phyloP scores from a whole-genome alignment of 2,329 filamentous ascomycete species.

The Curvularia hawaiiensis region DNA sequence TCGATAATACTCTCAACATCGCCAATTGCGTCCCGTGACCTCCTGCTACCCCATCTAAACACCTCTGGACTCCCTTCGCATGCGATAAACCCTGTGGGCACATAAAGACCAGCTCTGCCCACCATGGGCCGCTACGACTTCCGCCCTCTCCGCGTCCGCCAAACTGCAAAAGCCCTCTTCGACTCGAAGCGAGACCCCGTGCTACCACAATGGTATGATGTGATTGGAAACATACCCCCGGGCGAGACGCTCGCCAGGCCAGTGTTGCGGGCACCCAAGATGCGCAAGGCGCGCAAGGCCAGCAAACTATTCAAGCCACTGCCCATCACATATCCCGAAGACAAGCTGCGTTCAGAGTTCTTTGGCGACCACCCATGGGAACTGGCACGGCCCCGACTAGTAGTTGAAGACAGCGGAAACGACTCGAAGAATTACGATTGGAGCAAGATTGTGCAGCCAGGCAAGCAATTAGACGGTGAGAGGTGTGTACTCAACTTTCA shows the following conservation, averaged over 20 bases:
- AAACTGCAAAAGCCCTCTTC: constrained; percentile 57
- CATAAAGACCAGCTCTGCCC: constrained; percentile 6
- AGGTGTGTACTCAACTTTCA: constrained; percentile 59
- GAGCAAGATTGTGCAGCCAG: constrained; percentile 76
- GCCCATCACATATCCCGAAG: constrained; percentile 79
- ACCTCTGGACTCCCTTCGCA: neutral
- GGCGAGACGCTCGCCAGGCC: constrained; percentile 64
- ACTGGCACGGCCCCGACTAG: constrained; percentile 81
- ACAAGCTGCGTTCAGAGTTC: constrained; percentile 78
- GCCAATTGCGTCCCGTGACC: constrained; percentile 12
- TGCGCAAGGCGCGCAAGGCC: constrained; percentile 57
- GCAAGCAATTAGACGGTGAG: constrained; percentile 81
- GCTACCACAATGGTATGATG: constrained; percentile 62
- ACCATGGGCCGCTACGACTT: constrained; percentile 60
- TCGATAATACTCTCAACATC: constrained; percentile 6
- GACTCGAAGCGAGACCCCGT: constrained; percentile 48
- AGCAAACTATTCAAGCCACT: constrained; percentile 83
- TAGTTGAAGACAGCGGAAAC: constrained; percentile 85
- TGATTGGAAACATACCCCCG: constrained; percentile 63
- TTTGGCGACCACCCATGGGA: constrained; percentile 98
- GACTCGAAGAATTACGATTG: constrained; percentile 80
- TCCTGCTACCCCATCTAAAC: neutral
- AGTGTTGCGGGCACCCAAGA: constrained; percentile 53
- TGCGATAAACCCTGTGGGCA: neutral
- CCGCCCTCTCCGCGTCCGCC: constrained; percentile 58